Base-by-base conservation (phyloP, 2,329 filamentous ascomycete species). In the Aureobasidium musti region DNA sequence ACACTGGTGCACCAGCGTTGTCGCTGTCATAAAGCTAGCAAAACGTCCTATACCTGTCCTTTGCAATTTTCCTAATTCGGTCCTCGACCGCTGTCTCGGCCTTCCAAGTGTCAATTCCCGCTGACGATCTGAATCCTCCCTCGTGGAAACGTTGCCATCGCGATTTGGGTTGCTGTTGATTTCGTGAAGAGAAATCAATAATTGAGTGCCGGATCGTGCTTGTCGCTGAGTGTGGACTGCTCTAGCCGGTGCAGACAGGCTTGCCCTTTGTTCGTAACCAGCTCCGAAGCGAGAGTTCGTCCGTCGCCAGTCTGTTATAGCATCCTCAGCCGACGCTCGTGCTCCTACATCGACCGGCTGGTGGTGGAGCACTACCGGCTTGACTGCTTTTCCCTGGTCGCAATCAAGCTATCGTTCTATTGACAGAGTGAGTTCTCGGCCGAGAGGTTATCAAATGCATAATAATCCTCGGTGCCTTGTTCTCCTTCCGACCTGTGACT, bases 121-220 rank as follows among this genome's bases (percentile, higher is more conserved):
- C 54, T 64, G 49, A 2, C 61, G 49, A 64, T 53, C n/a, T 19
- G 28, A 17, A 35, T 47, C 37, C 37, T 39, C 33, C 60, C 60
- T 63, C 60, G 61, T 64, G 61, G 61, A 54, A 35, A 14, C 61
- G 61, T 64, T 64, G 49, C 23, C 39, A 64, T 43, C 41, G 57
- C 35, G 57, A 61, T 61, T 43, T 61, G n/a, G 56, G 7, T 47
- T 33, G 57, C 45, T 17, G 43, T 61, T 43, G 39, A 13, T 61
- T 17, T 35, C 37, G 26, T 5, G 19, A 41, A 39, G 35, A 28
- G 53, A 37, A 57, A 57, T 57, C 39, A 43, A 59, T 39, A 59
- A 39, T 23, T 17, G n/a, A n/a, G 17, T 21, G 52, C 21, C 52
- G 52, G 10, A 17, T 39, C 21, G 13, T 59, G 23, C 23, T 41